phyloP scores from a whole-genome alignment of 164 flowering plant species.

The Vitis vinifera region ASM3070453v1 NC_081811.1:4535001-4535500 shows the following conservation, averaged over 20 bases:
- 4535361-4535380: slow-evolving; percentile 42
- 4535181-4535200: slow-evolving; percentile 97
- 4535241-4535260: slow-evolving; percentile 78
- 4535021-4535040: too few species aligned
- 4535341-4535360: not conserved
- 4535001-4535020: too few species aligned
- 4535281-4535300: slow-evolving; percentile 39
- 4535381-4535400: slow-evolving; percentile 99
- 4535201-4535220: slow-evolving; percentile 99
- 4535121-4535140: slow-evolving; percentile 82
- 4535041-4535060: not conserved
- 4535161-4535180: slow-evolving; percentile 86
- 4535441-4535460: slow-evolving; percentile 72
- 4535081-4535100: slow-evolving; percentile 38
- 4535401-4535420: slow-evolving; percentile 95
- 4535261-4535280: slow-evolving; percentile 76
- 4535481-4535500: slow-evolving; percentile 84
- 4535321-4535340: not conserved
- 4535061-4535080: not conserved
- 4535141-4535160: slow-evolving; percentile 93
- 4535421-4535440: slow-evolving; percentile 72
- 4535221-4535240: slow-evolving; percentile 86
- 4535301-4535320: not conserved
- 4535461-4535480: slow-evolving; percentile 86
- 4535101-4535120: slow-evolving; percentile 90